These are phyloP conservation scores for Cenchrus americanus DNA, from an alignment of 176 grass and related monocot genomes.

Conservation along the genomic window DNA sequence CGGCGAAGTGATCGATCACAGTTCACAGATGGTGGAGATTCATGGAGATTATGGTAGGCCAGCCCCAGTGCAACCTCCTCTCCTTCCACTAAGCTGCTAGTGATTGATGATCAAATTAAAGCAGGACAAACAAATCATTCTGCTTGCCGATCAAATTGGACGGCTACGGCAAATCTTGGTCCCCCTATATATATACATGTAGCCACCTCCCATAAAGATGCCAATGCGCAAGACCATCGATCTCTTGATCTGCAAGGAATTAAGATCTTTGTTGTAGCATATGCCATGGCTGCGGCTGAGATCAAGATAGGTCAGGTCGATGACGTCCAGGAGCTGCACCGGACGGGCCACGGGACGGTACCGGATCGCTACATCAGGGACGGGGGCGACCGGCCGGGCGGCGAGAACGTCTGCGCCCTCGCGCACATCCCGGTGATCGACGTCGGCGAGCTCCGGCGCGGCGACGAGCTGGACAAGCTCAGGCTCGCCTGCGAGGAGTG, in stretches of 20 bases:
- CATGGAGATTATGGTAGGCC: constrained; percentile 9
- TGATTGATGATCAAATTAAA: constrained; percentile 7
- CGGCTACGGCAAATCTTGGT: not conserved
- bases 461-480: constrained; percentile 55
- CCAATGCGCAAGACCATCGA: constrained; percentile 1
- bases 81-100: constrained; percentile 12
- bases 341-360: constrained; percentile 38
- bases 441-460: constrained; percentile 46
- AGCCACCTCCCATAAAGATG: not conserved
- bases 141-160: constrained; percentile 15
- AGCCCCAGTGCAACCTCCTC: not conserved
- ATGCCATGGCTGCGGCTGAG: constrained; percentile 35
- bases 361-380: constrained; percentile 72
- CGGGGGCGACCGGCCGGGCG: constrained; percentile 52
- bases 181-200: not conserved
- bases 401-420: constrained; percentile 13
- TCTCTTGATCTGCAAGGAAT: not conserved
- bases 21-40: not conserved
- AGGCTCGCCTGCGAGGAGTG: constrained; percentile 72
- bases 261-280: not conserved
- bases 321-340: constrained; percentile 78
- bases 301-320: constrained; percentile 56
- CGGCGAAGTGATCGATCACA: not conserved
- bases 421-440: constrained; percentile 69
- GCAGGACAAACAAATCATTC: constrained; percentile 11